A percentile compares a stretch with the other conserved stretches of the same genome.
Conservation (phyloP, 2,329 filamentous ascomycete genomes). For the Claviceps sp. region DNA sequence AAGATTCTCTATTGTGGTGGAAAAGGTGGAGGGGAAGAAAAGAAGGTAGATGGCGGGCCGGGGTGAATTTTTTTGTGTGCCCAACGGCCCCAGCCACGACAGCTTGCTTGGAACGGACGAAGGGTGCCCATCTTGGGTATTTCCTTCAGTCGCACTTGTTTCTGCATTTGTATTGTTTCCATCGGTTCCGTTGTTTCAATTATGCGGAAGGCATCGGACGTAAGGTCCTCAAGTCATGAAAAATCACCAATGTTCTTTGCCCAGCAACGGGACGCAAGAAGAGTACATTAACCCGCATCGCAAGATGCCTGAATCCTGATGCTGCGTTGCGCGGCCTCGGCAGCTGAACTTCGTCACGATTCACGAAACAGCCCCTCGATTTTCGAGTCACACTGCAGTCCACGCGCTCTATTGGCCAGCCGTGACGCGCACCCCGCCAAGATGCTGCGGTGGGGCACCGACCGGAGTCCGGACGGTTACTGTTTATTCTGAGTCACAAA, state of each 20-base stretch:
- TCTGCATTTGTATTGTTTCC: no score
- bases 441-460: constrained; percentile 4
- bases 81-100: neutral
- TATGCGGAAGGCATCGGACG: no score
- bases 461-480: neutral
- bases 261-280: no score
- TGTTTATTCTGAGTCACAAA: constrained; percentile 6
- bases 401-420: neutral
- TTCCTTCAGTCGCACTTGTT: no score
- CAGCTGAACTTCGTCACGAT: no score
- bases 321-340: no score
- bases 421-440: constrained; percentile 1
- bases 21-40: neutral
- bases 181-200: no score
- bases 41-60: neutral
- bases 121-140: neutral
- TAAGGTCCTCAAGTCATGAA: no score
- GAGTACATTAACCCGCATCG: no score
- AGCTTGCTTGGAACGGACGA: neutral
- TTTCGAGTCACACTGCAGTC: neutral
- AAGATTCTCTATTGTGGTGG: neutral
- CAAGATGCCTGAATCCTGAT: no score
- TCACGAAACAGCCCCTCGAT: neutral
- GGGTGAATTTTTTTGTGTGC: neutral
- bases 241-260: no score